Percentiles rank a stretch among this genome's conserved stretches.
These are phyloP conservation scores for Penicillium macrosclerotiorum DNA, from an alignment of 495 filamentous ascomycete species.

Conservation along the genomic window DNA sequence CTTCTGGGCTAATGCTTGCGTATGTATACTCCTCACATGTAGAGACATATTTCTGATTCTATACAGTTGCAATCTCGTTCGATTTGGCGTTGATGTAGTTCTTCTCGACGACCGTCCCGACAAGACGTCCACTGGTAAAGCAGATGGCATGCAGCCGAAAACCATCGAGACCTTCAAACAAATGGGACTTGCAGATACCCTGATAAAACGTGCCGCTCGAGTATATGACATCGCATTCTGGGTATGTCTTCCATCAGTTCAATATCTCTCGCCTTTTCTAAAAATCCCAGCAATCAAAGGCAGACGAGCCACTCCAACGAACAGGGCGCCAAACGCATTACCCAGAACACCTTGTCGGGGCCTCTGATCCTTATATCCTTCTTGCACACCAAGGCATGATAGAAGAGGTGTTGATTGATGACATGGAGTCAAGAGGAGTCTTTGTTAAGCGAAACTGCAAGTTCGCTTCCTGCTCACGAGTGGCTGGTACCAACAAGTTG, in stretches of 20 bases:
- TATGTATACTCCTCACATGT: conserved; percentile 25
- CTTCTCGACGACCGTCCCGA: conserved; percentile 70
- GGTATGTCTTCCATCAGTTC: conserved; percentile 38
- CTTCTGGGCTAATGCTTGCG: conserved; percentile 69
- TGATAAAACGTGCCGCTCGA: conserved; percentile 60
- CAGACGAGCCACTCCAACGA: conserved; percentile 51
- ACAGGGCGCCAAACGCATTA: conserved; percentile 70
- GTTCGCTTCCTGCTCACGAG: conserved; percentile 51
- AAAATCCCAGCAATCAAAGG: conserved; percentile 51
- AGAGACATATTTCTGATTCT: not conserved
- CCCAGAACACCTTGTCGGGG: conserved; percentile 65
- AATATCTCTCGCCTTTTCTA: not conserved
- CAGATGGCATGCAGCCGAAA: conserved; percentile 77
- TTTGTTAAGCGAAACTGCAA: conserved; percentile 54
- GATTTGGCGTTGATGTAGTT: conserved; percentile 66
- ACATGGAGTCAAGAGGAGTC: conserved; percentile 57
- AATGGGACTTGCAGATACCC: conserved; percentile 61
- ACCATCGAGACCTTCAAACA: conserved; percentile 73
- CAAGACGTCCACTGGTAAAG: conserved; percentile 68
- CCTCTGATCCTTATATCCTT: conserved; percentile 68
- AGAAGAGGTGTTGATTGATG: conserved; percentile 63
- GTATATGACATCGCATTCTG: conserved; percentile 73
- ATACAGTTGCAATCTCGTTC: conserved; percentile 56
- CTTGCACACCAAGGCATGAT: conserved; percentile 75
- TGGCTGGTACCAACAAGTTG: conserved; percentile 21